Percentiles rank a stretch among this genome's conserved stretches.
Evolutionary conservation across 176 grass and related monocot genomes (phyloP).

Genomic region (Musa itinerans): DNA sequence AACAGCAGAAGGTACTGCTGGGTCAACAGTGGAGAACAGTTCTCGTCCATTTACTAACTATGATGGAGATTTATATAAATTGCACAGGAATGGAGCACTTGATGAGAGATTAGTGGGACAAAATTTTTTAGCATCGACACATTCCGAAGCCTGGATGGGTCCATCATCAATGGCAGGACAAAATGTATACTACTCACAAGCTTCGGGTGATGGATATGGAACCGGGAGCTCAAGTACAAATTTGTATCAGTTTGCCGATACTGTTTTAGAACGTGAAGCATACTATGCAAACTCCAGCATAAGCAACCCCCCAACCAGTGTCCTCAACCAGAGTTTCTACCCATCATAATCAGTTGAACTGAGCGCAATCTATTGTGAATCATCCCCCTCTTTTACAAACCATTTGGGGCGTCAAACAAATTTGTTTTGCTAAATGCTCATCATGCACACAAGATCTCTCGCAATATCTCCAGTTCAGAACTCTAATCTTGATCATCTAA

Average conservation of each 20-base stretch:
- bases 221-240: neutral
- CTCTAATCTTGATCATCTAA: neutral
- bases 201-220: neutral
- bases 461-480: neutral
- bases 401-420: neutral
- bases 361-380: neutral
- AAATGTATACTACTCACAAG: conserved; percentile 7
- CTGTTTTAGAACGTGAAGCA: conserved; percentile 15
- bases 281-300: neutral
- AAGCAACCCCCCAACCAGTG: neutral
- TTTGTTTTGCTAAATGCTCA: neutral
- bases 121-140: neutral
- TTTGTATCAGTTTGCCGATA: conserved; percentile 11
- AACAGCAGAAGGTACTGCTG: neutral
- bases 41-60: neutral
- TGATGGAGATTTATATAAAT: neutral
- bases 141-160: conserved; percentile 5
- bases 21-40: conserved; percentile 4
- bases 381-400: neutral
- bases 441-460: neutral
- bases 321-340: conserved; percentile 7
- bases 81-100: conserved; percentile 3
- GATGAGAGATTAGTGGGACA: neutral
- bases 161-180: neutral
- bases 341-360: conserved; percentile 3